Evolutionary conservation across 805 yeast genomes (phyloP), one percentile per base, ranked within the genome.

Genomic region (Sugiyamaella chiloensis): DNA sequence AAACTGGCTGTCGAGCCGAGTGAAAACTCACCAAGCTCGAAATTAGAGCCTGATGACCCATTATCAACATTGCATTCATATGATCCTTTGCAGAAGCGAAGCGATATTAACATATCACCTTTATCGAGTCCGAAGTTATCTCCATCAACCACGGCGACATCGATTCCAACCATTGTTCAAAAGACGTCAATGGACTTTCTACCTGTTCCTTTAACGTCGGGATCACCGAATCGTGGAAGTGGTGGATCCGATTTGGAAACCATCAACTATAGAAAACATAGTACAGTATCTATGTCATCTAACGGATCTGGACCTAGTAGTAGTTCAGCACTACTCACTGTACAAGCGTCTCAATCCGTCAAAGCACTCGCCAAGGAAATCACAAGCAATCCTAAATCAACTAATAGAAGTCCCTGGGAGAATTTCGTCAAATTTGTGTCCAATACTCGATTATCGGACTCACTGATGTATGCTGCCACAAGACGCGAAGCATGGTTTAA

Each of bases 401-500:
- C 43, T 30, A 40, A 40, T 30, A 46, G 31, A 30, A 24, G 26
- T 16, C 27, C 37, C 24, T 55, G 58, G 59, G 48, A 56, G 24
- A 42, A 24, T 20, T 55, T 54, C 29, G 35, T 42, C 30, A 36
- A 46, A 17, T 57, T 57, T 30, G 47, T 56, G 16, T 24, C 44
- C 46, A 44, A 47, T 42, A 46, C 58, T 34, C 42, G 57, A 37
- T 48, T 49, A 24, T 52, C 60, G 11, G 60, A 58, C 45, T 46
- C 61, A 16, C 51, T 58, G 24, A 47, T 54, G 14, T 58, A 58
- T 42, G 66, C 63, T 1, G 47, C 48, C 20, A 59, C 64, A 5
- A 51, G 66, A 3, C 52, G 58, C 26, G 67, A 62, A 32, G 64
- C 65, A 4, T 63, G 60, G 59, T 34, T 55, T 19, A 67, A 62